A percentile compares a stretch with the other conserved stretches of the same genome.
Conservation (phyloP, 1,284 basidiomycete species). For the Tremellales sp. region DNA sequence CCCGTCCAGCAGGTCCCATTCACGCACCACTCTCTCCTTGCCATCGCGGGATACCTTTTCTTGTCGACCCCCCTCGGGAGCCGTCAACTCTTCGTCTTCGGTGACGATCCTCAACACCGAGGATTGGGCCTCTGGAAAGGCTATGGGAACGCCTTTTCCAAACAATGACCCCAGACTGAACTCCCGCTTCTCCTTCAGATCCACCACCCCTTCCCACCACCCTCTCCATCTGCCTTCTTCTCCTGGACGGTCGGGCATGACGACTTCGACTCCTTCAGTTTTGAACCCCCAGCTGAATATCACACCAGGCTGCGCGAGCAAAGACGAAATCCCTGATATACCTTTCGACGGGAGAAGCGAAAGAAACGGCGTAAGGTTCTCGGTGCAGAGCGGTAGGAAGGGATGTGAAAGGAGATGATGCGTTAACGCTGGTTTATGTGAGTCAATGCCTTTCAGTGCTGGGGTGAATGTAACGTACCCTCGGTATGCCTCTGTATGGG, state of each 20-base stretch:
- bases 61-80: background rate
- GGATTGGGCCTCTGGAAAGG: slow-evolving; percentile 59
- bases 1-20: slow-evolving; percentile 31
- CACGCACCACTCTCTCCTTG: slow-evolving; percentile 18
- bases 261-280: slow-evolving; percentile 43
- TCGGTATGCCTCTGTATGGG: slow-evolving; percentile 58
- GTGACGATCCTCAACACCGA: slow-evolving; percentile 36
- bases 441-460: slow-evolving; percentile 2
- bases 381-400: slow-evolving; percentile 83
- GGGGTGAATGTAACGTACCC: slow-evolving; percentile 52
- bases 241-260: slow-evolving; percentile 38
- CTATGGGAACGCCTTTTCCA: slow-evolving; percentile 58
- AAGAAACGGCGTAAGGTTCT: slow-evolving; percentile 93
- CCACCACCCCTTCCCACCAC: slow-evolving; percentile 74
- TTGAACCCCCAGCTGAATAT: slow-evolving; percentile 84
- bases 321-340: slow-evolving; percentile 76
- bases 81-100: slow-evolving; percentile 14
- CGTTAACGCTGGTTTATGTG: slow-evolving; percentile 22
- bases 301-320: slow-evolving; percentile 79
- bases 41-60: slow-evolving; percentile 34
- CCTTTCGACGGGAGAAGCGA: slow-evolving; percentile 92
- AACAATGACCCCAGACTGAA: slow-evolving; percentile 77
- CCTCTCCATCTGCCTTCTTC: slow-evolving; percentile 57
- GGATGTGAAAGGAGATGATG: slow-evolving; percentile 59
- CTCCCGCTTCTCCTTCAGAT: slow-evolving; percentile 66